These are phyloP conservation scores for Apiospora malaysiana DNA, from an alignment of 2,329 filamentous ascomycete species.

Conservation along the genomic window DNA sequence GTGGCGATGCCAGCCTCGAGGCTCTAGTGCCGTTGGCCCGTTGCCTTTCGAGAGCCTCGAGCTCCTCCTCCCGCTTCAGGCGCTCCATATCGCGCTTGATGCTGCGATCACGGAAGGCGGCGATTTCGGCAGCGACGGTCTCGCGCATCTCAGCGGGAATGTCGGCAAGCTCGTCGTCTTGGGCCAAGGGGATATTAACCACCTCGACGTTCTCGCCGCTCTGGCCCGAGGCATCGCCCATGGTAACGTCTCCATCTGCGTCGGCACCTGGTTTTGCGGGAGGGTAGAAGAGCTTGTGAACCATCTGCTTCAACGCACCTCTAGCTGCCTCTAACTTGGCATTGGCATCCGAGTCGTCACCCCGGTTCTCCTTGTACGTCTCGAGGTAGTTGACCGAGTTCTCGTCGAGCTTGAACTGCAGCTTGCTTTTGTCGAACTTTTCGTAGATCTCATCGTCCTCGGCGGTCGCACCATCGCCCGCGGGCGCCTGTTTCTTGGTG, in stretches of 20 bases:
- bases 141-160: constrained; percentile 97
- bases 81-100: constrained; percentile 88
- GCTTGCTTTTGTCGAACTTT: constrained; percentile 70
- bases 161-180: constrained; percentile 92
- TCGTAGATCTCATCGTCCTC: constrained; percentile 54
- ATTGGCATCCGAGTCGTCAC: constrained; percentile 67
- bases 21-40: constrained; percentile 69
- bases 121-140: constrained; percentile 91
- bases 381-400: constrained; percentile 85
- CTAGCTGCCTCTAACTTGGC: constrained; percentile 74
- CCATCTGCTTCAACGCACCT: constrained; percentile 68
- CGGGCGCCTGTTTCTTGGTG: constrained; percentile 71
- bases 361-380: constrained; percentile 72
- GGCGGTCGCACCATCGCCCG: constrained; percentile 43
- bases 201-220: constrained; percentile 77
- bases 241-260: constrained; percentile 69
- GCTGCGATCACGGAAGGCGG: constrained; percentile 90
- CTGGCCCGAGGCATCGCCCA: constrained; percentile 65
- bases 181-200: constrained; percentile 84
- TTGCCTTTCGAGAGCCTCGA: constrained; percentile 83
- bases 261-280: constrained; percentile 58
- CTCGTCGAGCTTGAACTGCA: constrained; percentile 81
- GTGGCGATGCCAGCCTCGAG: constrained; percentile 75
- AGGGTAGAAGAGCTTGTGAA: constrained; percentile 78
- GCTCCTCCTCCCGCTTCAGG: constrained; percentile 85